Conservation (phyloP, 1,139 yeast genomes). For the Pichia sp. region DNA sequence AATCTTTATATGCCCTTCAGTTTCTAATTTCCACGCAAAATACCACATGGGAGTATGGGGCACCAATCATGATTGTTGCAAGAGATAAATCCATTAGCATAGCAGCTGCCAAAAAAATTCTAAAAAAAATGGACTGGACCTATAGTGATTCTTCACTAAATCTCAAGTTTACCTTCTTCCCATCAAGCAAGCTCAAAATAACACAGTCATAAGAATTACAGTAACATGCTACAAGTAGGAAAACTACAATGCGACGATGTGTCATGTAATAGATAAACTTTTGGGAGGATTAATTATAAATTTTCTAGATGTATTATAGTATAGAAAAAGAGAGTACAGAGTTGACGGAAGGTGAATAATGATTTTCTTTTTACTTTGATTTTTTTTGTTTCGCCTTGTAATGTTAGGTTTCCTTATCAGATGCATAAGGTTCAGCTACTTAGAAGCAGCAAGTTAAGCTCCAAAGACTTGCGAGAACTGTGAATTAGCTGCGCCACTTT, state of each 20-base stretch:
- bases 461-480: conserved; percentile 42
- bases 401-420: too few species aligned
- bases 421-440: too few species aligned
- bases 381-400: neutral
- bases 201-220: neutral
- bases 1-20: conserved; percentile 11
- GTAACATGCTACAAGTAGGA: too few species aligned
- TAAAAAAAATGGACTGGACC: conserved; percentile 9
- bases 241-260: too few species aligned
- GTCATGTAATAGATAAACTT: neutral
- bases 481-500: conserved; percentile 44
- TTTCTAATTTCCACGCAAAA: conserved; percentile 8
- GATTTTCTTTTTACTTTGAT: neutral
- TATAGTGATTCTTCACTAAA: conserved; percentile 1
- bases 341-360: neutral
- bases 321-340: neutral
- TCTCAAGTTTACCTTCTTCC: conserved; percentile 1
- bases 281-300: neutral
- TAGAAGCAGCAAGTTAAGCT: neutral
- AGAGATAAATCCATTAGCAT: neutral
- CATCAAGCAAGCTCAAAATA: conserved; percentile 5
- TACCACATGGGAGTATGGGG: conserved; percentile 7
- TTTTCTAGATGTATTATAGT: neutral
- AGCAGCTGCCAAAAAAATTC: neutral
- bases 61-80: conserved; percentile 14